These are phyloP conservation scores for Solanum hybrid DNA, from an alignment of 305 asterid species.

Conservation along the genomic window DNA sequence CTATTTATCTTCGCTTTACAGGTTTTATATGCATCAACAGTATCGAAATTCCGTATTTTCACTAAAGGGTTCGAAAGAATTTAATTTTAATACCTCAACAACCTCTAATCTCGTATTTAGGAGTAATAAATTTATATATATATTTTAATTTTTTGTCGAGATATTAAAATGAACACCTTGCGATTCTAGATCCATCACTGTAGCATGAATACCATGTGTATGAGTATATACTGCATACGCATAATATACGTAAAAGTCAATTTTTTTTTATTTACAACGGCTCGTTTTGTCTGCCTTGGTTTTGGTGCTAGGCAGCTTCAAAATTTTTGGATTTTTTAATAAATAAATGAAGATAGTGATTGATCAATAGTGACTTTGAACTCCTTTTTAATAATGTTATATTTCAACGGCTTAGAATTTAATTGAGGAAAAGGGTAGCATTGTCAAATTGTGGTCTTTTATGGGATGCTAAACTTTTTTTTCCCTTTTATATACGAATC, in stretches of 20 bases:
- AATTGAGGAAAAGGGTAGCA: neutral
- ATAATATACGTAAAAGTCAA: neutral
- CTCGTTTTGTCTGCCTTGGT: neutral
- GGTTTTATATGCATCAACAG: neutral
- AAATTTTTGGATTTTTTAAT: neutral
- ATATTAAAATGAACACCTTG: no score
- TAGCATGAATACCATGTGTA: neutral
- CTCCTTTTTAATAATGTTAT: neutral
- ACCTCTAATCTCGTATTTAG: neutral
- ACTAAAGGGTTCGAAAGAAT: fast-evolving
- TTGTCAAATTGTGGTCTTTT: neutral
- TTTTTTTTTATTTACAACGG: neutral
- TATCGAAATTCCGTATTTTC: neutral
- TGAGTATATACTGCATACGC: neutral
- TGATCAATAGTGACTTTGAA: neutral
- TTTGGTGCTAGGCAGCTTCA: neutral
- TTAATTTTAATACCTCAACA: neutral
- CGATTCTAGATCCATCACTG: neutral
- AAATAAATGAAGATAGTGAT: neutral
- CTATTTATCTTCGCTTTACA: neutral
- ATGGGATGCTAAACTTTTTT: neutral
- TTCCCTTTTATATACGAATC: neutral
- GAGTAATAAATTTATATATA: neutral
- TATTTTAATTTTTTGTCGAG: no score
- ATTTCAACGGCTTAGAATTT: neutral